Percentiles rank a stretch among this genome's conserved stretches.
These are phyloP conservation scores for Amanita pallidorosea DNA, from an alignment of 768 basidiomycete genomes.

Conservation along the genomic window DNA sequence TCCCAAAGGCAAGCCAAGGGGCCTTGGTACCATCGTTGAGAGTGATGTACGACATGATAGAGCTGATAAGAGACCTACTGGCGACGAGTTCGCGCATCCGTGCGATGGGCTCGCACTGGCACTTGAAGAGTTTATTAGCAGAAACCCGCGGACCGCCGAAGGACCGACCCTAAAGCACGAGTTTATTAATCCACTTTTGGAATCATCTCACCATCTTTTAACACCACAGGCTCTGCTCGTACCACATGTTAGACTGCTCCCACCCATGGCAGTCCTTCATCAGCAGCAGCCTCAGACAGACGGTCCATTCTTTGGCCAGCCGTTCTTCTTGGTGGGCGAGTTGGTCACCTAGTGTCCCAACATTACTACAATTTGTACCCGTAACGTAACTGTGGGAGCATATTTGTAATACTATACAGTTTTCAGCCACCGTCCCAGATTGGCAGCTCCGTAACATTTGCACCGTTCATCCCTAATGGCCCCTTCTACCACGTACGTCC, in stretches of 20 bases:
- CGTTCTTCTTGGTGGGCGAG: conserved; percentile 35
- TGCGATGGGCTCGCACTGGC: no score
- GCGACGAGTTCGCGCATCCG: neutral
- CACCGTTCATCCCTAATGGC: conserved; percentile 39
- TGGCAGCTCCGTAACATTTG: conserved; percentile 14
- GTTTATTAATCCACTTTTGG: conserved; percentile 7
- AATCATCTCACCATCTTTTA: conserved; percentile 42
- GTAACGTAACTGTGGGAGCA: conserved; percentile 13
- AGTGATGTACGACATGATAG: conserved; percentile 14
- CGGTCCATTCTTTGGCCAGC: conserved; percentile 54
- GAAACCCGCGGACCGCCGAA: neutral
- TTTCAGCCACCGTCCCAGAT: conserved; percentile 25
- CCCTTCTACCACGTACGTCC: conserved; percentile 45
- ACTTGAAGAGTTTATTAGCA: no score
- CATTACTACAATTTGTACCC: conserved; percentile 6
- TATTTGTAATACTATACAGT: conserved; percentile 34
- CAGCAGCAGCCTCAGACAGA: conserved; percentile 47
- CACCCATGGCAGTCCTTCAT: conserved; percentile 35
- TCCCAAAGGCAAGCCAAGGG: conserved; percentile 55
- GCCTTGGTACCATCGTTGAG: conserved; percentile 45
- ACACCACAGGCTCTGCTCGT: conserved; percentile 41
- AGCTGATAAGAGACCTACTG: neutral
- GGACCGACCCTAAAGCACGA: conserved; percentile 36
- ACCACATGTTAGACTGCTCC: conserved; percentile 47
- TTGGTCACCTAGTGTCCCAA: conserved; percentile 62